Percentiles rank a stretch among this genome's conserved stretches.
These are phyloP conservation scores for Grammothele lineata DNA, from an alignment of 768 basidiomycete species.

Conservation along the genomic window DNA sequence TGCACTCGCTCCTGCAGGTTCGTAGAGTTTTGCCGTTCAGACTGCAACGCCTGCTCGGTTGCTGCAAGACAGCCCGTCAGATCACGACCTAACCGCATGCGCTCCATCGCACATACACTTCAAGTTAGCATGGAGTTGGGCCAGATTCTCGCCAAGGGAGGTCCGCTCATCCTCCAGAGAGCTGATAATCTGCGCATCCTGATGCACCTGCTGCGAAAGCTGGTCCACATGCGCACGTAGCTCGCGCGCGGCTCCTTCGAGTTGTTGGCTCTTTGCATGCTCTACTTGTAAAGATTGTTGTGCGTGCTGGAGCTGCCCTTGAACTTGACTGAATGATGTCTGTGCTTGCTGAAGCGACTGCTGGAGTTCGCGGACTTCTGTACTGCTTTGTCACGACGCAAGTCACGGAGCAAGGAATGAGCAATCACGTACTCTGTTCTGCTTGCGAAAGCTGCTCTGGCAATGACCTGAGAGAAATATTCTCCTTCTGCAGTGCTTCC, in stretches of 20 bases:
- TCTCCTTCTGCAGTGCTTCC: conserved; percentile 58
- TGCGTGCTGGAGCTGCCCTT: too few species aligned
- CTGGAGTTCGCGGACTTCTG: too few species aligned
- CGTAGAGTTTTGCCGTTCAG: conserved; percentile 9
- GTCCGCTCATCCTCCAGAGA: conserved; percentile 3
- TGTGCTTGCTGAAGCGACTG: too few species aligned
- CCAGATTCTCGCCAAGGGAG: too few species aligned
- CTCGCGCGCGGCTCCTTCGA: conserved; percentile 28
- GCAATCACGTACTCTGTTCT: conserved; percentile 69
- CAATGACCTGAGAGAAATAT: conserved; percentile 33
- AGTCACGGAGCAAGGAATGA: too few species aligned
- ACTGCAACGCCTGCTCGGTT: conserved; percentile 3
- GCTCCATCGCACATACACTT: too few species aligned
- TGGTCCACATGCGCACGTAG: conserved; percentile 8
- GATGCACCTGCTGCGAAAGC: conserved; percentile 6
- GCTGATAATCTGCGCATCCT: conserved; percentile 8
- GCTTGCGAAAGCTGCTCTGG: conserved; percentile 53
- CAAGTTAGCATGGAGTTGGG: too few species aligned
- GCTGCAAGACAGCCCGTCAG: too few species aligned
- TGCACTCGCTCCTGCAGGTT: conserved; percentile 13
- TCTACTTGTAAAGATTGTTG: conserved; percentile 30
- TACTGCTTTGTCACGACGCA: too few species aligned
- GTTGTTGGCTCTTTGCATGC: conserved; percentile 32
- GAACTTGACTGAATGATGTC: too few species aligned
- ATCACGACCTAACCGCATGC: background rate